Conservation (phyloP, 441 rosid species). For the Croton setiger region DNA sequence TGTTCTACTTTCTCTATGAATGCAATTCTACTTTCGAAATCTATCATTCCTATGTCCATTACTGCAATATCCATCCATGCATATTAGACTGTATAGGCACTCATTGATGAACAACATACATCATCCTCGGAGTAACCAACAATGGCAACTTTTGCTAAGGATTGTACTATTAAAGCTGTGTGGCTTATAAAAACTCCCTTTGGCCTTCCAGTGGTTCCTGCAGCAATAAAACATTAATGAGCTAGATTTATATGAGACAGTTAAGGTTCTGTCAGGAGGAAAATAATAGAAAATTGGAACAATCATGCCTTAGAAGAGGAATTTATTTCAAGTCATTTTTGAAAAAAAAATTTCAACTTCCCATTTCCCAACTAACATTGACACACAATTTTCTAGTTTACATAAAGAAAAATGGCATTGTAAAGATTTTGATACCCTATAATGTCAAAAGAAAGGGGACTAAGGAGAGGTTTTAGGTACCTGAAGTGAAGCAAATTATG, state of each 20-base stretch:
- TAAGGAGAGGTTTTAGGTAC: conserved; percentile 24
- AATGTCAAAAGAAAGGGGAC: neutral
- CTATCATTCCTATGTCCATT: neutral
- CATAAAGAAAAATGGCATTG: neutral
- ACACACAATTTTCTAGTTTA: neutral
- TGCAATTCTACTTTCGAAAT: conserved; percentile 1
- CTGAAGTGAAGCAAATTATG: conserved; percentile 83
- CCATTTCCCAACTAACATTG: neutral
- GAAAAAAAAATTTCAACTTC: neutral
- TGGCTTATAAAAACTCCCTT: conserved; percentile 82
- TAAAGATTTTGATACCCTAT: neutral
- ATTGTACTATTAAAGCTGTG: conserved; percentile 69
- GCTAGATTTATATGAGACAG: neutral
- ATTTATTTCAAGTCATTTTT: neutral
- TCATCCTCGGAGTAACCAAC: conserved; percentile 80
- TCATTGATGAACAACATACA: conserved; percentile 44
- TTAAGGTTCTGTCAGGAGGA: neutral
- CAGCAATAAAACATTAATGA: conserved; percentile 19
- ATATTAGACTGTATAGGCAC: conserved; percentile 7
- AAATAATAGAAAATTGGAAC: neutral
- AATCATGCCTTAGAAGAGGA: neutral
- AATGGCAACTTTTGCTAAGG: conserved; percentile 76
- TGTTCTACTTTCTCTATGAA: neutral
- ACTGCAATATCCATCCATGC: neutral
- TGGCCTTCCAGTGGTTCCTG: conserved; percentile 91